Conservation (phyloP, 768 basidiomycete genomes). For the Rhodotorula graminis region DNA sequence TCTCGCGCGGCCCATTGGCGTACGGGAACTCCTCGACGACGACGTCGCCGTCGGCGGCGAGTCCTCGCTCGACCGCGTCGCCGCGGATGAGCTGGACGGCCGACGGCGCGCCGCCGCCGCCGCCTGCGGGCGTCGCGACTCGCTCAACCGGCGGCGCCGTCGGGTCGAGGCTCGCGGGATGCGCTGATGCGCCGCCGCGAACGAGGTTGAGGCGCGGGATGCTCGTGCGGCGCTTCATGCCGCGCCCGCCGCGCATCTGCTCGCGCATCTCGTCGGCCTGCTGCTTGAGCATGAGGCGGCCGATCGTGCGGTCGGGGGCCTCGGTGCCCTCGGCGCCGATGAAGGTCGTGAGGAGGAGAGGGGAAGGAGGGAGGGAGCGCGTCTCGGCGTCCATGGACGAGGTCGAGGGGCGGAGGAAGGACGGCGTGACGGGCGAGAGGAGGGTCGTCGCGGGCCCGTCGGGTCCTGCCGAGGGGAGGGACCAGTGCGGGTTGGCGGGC, state of each 20-base stretch:
- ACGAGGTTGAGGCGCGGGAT: conserved; percentile 40
- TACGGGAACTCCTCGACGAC: conserved; percentile 56
- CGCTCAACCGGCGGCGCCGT: not conserved
- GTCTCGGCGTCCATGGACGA: conserved; percentile 28
- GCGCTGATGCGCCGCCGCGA: not conserved
- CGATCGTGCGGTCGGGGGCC: conserved; percentile 32
- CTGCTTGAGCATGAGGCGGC: conserved; percentile 37
- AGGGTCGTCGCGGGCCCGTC: not conserved
- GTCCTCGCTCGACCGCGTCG: conserved; percentile 4
- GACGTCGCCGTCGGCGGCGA: not conserved
- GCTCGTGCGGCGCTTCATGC: conserved; percentile 39
- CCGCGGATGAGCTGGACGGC: conserved; percentile 27
- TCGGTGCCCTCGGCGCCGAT: conserved; percentile 31
- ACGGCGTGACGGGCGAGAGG: conserved; percentile 24
- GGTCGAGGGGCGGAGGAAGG: conserved; percentile 9
- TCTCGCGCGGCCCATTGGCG: conserved; percentile 70
- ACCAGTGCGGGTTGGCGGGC: conserved; percentile 20
- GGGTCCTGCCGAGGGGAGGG: not conserved
- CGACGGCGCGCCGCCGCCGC: conserved; percentile 4
- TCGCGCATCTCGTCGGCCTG: conserved; percentile 41
- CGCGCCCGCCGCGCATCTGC: conserved; percentile 38
- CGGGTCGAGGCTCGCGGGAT: conserved; percentile 1
- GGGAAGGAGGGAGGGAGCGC: conserved; percentile 41
- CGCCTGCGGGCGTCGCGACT: not conserved
- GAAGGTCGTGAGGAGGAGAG: conserved; percentile 35